Evolutionary conservation across 108 stramenopile species (phyloP).

Genomic region (Fistulifera pelliculosa): DNA sequence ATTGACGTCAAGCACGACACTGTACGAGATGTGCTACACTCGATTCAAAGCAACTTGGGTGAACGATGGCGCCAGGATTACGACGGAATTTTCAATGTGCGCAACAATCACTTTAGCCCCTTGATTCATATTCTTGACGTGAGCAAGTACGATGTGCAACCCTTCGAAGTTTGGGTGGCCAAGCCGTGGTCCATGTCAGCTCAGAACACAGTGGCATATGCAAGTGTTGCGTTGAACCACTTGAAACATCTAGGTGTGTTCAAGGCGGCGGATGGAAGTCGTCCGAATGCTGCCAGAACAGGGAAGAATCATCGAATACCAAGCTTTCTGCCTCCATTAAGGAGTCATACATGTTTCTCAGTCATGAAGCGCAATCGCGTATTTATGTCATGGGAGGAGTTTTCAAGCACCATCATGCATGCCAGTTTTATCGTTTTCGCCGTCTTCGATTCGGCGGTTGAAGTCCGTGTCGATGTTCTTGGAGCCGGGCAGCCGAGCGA

Average conservation of each 20-base stretch:
- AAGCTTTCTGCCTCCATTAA: too few relatives aligned
- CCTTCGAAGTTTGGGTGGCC: slow-evolving; percentile 32
- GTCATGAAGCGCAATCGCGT: slow-evolving; percentile 23
- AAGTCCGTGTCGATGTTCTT: too few relatives aligned
- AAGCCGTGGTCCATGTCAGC: slow-evolving; percentile 40
- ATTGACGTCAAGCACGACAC: slow-evolving; percentile 29
- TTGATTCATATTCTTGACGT: slow-evolving; percentile 32
- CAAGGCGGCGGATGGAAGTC: neutral
- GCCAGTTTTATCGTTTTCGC: slow-evolving; percentile 20
- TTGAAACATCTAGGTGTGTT: slow-evolving; percentile 3
- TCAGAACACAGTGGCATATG: slow-evolving; percentile 11
- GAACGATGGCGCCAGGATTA: slow-evolving; percentile 33
- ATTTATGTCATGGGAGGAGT: slow-evolving; percentile 29
- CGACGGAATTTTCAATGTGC: slow-evolving; percentile 38
- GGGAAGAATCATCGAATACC: too few relatives aligned
- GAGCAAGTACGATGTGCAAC: slow-evolving; percentile 33
- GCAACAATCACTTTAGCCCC: slow-evolving; percentile 24
- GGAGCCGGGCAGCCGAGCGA: too few relatives aligned
- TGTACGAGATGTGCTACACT: slow-evolving; percentile 33
- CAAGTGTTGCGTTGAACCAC: neutral
- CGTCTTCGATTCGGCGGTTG: slow-evolving; percentile 1
- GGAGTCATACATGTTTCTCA: slow-evolving; percentile 12
- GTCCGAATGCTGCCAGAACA: neutral
- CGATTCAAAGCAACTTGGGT: slow-evolving; percentile 20
- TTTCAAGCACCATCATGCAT: slow-evolving; percentile 36